Conservation (phyloP, 2,329 filamentous ascomycete genomes). For the Albifimbria verrucaria region DNA sequence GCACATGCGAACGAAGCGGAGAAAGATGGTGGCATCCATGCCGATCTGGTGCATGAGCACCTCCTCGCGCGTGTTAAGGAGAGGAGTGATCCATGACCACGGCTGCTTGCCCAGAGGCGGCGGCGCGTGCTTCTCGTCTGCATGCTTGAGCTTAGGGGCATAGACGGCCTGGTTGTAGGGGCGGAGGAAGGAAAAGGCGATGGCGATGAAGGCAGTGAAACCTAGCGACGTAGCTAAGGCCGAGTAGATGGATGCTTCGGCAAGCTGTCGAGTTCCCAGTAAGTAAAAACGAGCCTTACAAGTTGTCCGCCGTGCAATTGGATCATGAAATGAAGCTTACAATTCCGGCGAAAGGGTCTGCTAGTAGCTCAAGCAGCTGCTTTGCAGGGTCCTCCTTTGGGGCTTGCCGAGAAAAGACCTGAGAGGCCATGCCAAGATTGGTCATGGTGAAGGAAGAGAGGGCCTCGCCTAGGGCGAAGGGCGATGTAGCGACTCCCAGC, state of each 20-base stretch:
- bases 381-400: neutral
- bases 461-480: conserved; percentile 1
- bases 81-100: conserved; percentile 80
- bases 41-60: conserved; percentile 79
- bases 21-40: conserved; percentile 85
- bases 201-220: conserved; percentile 68
- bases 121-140: conserved; percentile 84
- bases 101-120: conserved; percentile 83
- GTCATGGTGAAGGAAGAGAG: neutral
- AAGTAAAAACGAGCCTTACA: too few relatives aligned
- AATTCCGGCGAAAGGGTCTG: conserved; percentile 1
- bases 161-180: conserved; percentile 92
- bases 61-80: conserved; percentile 74
- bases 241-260: conserved; percentile 61
- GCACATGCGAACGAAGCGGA: conserved; percentile 87
- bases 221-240: conserved; percentile 78
- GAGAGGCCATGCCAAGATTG: neutral
- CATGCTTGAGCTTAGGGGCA: conserved; percentile 88
- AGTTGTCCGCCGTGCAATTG: too few relatives aligned
- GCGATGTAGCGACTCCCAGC: neutral
- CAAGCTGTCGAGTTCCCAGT: conserved; percentile 21
- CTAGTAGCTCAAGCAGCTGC: conserved; percentile 1
- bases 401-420: neutral
- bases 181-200: conserved; percentile 83
- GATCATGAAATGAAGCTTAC: neutral